Base-by-base conservation (phyloP, 2,329 filamentous ascomycete species). In the Aureobasidium namibiae region DNA sequence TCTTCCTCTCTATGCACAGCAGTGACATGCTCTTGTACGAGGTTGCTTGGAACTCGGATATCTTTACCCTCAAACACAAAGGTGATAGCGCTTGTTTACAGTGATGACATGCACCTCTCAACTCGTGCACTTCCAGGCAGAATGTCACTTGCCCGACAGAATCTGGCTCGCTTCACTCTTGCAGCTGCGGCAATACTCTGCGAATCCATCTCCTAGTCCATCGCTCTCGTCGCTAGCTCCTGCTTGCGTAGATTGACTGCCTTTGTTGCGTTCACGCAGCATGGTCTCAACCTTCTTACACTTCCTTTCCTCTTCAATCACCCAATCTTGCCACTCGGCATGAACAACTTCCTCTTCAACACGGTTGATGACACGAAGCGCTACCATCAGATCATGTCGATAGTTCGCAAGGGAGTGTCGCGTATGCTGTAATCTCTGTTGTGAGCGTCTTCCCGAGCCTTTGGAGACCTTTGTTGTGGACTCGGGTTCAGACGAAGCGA, bases 251-350 rank as follows among this genome's bases (percentile, higher is more conserved):
- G 65, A 56, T 39, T 66, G 62, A 16, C 39, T 62, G 39, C 58
- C 61, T 31, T 64, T 62, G 34, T 61, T 62, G 41, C 64, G 70
- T 26, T 70, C 70, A 29, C 67, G 69, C 23, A 87, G 68, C 65
- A 84, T 72, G 14, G 68, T 70, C 41, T 80, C 78, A 8, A 84
- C 72, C 68, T 87, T 82, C 60, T 83, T 83, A 71, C 94, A 99
- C 50, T 89, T 82, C 34, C 79, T 73, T 63, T 85, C 86, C 75
- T 99, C 94, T 65, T 89, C 87, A 3, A 82, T 74, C 31, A 97
- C 80, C 92, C 92, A 99, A 63, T 89, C 89, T 75, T 96, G 92
- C 87, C 91, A 99, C 72, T 96, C 92, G 0, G 88, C 87, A 67
- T 85, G 82, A 57, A 97, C 74, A 71, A 96, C 86, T 72, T 96